phyloP scores from a whole-genome alignment of 768 basidiomycete genomes.

The Nidula microcarpa region DNA sequence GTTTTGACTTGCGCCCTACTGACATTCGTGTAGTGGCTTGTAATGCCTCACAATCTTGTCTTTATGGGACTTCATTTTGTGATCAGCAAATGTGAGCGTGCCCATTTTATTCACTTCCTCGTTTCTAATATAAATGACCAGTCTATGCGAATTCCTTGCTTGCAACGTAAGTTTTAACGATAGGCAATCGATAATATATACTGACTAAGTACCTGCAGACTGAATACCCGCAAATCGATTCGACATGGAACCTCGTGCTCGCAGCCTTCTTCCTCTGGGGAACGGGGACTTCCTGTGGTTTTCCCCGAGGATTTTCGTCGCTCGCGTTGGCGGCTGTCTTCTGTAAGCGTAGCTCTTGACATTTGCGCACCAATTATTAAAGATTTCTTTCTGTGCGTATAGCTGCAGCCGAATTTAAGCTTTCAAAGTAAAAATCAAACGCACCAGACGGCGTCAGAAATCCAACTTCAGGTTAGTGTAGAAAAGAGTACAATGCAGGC shows the following conservation, averaged over 20 bases:
- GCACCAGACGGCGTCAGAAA: background rate
- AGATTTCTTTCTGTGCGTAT: background rate
- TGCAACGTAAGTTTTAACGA: background rate
- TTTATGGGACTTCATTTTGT: slow-evolving; percentile 1
- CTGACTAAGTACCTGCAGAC: background rate
- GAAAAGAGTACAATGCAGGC: background rate
- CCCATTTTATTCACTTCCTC: background rate
- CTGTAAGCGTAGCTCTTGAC: background rate
- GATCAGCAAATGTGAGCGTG: background rate
- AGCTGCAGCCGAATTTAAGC: background rate
- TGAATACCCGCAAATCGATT: background rate
- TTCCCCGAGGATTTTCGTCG: background rate
- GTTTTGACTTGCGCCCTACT: background rate
- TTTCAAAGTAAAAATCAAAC: background rate
- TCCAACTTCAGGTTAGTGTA: background rate
- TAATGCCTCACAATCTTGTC: background rate
- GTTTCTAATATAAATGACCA: background rate
- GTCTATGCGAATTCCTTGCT: background rate
- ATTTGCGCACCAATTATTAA: background rate
- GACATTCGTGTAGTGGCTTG: background rate
- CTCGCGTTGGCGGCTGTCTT: background rate
- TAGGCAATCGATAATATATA: background rate
- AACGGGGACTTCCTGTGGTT: background rate
- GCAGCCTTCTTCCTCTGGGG: background rate
- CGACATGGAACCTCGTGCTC: background rate